These are phyloP conservation scores for Dactylorhiza incarnata DNA, from an alignment of 106 monocot genomes.

Conservation along the genomic window DNA sequence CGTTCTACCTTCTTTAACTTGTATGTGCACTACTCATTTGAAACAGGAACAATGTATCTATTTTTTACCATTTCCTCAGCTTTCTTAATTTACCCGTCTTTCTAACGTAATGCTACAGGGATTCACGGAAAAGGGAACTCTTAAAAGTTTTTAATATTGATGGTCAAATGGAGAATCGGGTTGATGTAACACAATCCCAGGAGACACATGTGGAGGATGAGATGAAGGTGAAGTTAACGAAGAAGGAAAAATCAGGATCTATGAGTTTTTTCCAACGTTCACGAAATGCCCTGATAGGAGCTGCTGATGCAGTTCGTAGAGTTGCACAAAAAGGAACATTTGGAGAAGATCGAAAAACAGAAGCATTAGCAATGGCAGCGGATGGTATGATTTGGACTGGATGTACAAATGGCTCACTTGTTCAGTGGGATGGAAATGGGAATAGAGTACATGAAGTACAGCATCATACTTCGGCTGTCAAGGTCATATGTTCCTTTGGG, in stretches of 20 bases:
- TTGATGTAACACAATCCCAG: conserved; percentile 40
- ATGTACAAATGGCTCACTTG: conserved; percentile 67
- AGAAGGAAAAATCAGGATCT: conserved; percentile 76
- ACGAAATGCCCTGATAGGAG: conserved; percentile 86
- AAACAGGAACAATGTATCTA: not conserved
- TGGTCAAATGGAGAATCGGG: conserved; percentile 62
- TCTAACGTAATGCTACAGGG: conserved; percentile 38
- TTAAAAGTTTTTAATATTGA: conserved; percentile 84
- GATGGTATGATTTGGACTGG: conserved; percentile 90
- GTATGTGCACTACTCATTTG: not conserved
- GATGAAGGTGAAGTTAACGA: conserved; percentile 66
- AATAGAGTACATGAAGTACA: conserved; percentile 72
- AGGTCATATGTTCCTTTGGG: conserved; percentile 66
- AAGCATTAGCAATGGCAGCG: conserved; percentile 50
- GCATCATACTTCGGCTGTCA: conserved; percentile 54
- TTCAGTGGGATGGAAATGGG: conserved; percentile 97
- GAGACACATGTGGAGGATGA: conserved; percentile 65
- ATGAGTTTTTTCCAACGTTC: conserved; percentile 88
- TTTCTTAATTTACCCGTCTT: not conserved
- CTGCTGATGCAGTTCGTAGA: conserved; percentile 90
- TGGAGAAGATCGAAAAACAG: conserved; percentile 69
- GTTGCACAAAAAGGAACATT: conserved; percentile 77
- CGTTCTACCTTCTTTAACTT: not conserved
- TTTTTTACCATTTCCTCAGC: not conserved
- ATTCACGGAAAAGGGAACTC: conserved; percentile 83